These are phyloP conservation scores for Linum tenue DNA, from an alignment of 345 rosid species.

Conservation along the genomic window DNA sequence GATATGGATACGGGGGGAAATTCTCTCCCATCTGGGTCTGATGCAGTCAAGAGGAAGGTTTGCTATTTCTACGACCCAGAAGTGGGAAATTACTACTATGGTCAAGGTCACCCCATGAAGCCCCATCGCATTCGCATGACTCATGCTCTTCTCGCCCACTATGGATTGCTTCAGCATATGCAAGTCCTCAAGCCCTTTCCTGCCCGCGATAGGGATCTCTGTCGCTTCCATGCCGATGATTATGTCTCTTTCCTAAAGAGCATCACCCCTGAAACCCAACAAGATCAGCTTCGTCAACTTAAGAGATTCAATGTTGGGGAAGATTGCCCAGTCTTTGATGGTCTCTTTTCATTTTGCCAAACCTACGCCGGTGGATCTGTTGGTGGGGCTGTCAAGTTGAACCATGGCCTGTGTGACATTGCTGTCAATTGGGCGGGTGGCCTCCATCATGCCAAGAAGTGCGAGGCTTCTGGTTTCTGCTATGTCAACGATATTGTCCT, in stretches of 20 bases:
- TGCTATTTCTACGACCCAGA: constrained; percentile 65
- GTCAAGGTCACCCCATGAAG: constrained; percentile 60
- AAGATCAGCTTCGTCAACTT: constrained; percentile 58
- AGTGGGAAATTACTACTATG: constrained; percentile 61
- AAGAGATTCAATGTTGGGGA: constrained; percentile 68
- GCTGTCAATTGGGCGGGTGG: constrained; percentile 68
- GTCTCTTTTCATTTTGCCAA: constrained; percentile 65
- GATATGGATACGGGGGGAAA: constrained; percentile 53
- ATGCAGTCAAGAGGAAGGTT: constrained; percentile 61
- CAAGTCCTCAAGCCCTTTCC: constrained; percentile 54
- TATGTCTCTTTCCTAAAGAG: constrained; percentile 52
- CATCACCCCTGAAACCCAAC: constrained; percentile 61
- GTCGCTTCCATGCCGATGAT: constrained; percentile 63
- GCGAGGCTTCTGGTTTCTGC: constrained; percentile 63
- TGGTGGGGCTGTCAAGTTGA: constrained; percentile 59
- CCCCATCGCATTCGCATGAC: constrained; percentile 65
- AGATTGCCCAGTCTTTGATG: constrained; percentile 67
- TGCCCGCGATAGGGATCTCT: constrained; percentile 54
- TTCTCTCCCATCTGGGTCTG: constrained; percentile 42
- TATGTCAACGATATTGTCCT: constrained; percentile 68
- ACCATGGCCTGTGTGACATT: constrained; percentile 52
- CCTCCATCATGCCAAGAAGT: constrained; percentile 66
- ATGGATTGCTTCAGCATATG: constrained; percentile 65
- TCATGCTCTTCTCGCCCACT: constrained; percentile 55
- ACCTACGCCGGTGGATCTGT: constrained; percentile 70